These are phyloP conservation scores for Zygosaccharomyces rouxii DNA, from an alignment of 805 yeast genomes.

Conservation along the genomic window DNA sequence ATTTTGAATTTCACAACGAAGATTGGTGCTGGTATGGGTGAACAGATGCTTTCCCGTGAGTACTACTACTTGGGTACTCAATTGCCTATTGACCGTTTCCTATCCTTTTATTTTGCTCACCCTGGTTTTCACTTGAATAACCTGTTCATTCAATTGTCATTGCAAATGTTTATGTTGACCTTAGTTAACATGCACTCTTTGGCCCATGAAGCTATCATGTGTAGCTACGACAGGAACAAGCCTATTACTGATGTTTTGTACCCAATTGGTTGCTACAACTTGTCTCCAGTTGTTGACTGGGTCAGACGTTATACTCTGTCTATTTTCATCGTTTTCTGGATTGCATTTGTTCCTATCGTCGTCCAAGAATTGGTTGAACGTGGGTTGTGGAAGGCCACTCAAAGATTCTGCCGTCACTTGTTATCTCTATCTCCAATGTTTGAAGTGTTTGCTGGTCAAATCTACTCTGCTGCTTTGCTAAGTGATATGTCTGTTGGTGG, in stretches of 20 bases:
- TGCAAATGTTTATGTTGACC: slow-evolving; percentile 67
- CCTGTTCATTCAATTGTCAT: slow-evolving; percentile 69
- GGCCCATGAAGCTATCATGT: slow-evolving; percentile 65
- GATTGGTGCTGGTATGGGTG: slow-evolving; percentile 94
- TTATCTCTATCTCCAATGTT: slow-evolving; percentile 72
- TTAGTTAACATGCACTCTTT: slow-evolving; percentile 67
- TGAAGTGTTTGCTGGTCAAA: slow-evolving; percentile 78
- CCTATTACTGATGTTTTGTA: slow-evolving; percentile 63
- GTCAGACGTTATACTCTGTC: slow-evolving; percentile 75
- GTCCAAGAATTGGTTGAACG: slow-evolving; percentile 79
- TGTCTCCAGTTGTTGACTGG: slow-evolving; percentile 75
- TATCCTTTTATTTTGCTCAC: slow-evolving; percentile 81
- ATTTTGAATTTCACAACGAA: slow-evolving; percentile 81
- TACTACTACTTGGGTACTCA: slow-evolving; percentile 78
- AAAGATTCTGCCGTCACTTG: slow-evolving; percentile 65
- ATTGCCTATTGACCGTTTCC: slow-evolving; percentile 73
- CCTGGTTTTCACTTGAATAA: slow-evolving; percentile 84
- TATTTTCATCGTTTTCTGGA: slow-evolving; percentile 75
- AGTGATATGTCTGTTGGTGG: slow-evolving; percentile 79
- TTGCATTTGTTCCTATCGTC: slow-evolving; percentile 72
- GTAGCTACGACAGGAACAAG: slow-evolving; percentile 58
- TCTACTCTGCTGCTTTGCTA: slow-evolving; percentile 65
- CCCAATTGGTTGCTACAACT: slow-evolving; percentile 72
- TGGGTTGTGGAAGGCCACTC: slow-evolving; percentile 71
- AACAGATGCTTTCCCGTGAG: slow-evolving; percentile 80